phyloP scores from a whole-genome alignment of 805 yeast genomes.

The Schwanniomyces occidentalis region DNA sequence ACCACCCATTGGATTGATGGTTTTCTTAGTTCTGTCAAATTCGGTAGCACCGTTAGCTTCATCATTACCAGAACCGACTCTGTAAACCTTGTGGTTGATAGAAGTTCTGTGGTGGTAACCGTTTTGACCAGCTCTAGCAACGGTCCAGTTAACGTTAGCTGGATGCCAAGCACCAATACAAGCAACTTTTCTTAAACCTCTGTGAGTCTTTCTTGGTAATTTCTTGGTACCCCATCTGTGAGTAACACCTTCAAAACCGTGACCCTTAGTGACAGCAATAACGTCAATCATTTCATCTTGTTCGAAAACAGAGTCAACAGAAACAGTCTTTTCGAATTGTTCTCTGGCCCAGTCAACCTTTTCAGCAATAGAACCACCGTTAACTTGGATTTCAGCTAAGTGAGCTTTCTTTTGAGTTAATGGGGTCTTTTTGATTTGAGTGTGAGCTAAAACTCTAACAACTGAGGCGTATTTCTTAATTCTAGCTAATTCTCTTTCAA shows the following conservation, averaged over 20 bases:
- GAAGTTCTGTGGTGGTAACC: constrained; percentile 99
- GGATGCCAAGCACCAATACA: constrained; percentile 99
- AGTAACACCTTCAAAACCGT: constrained; percentile 99
- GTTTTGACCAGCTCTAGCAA: constrained; percentile 99
- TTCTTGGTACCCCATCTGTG: constrained; percentile 99
- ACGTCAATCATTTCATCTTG: constrained; percentile 98
- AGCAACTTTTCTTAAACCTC: constrained; percentile 99
- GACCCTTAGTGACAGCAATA: constrained; percentile 99
- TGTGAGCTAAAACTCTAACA: constrained; percentile 99
- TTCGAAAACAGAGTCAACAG: constrained; percentile 95
- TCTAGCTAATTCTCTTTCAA: constrained; percentile 97
- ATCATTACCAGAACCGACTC: constrained; percentile 96
- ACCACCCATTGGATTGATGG: constrained; percentile 99
- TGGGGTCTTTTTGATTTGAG: constrained; percentile 99
- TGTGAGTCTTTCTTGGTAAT: constrained; percentile 99
- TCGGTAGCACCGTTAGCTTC: constrained; percentile 94
- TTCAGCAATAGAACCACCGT: constrained; percentile 98
- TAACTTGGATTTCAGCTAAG: constrained; percentile 98
- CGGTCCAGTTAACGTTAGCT: constrained; percentile 99
- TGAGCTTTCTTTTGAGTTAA: constrained; percentile 99
- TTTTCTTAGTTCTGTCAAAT: constrained; percentile 99
- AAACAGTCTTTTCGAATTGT: constrained; percentile 98
- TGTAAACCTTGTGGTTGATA: constrained; percentile 99
- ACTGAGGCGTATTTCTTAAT: constrained; percentile 97
- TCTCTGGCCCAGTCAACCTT: constrained; percentile 98